Base-by-base conservation (phyloP, 2,329 filamentous ascomycete species). In the Pezicula carpinea region DNA sequence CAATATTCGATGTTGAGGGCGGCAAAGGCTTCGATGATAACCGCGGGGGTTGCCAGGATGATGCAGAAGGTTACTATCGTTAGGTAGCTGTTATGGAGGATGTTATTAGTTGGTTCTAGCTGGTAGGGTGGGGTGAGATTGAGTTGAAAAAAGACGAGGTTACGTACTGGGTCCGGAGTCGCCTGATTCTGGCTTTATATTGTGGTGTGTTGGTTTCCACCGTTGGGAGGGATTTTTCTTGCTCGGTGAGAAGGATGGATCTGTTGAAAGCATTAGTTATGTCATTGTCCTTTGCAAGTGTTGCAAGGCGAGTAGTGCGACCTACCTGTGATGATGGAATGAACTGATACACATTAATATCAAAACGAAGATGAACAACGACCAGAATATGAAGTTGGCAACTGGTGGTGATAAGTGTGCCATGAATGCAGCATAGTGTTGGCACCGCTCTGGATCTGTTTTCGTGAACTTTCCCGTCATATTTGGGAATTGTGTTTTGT, bases 11-110 rank as follows among this genome's bases (percentile, higher is more conserved):
- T 59, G 38, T 59, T 58, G 50, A 62, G 55, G 1, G 49, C 34
- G 1, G 58, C 57, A 39, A 74, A 82, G 13, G 74, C 74, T 58
- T 82, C 77, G 63, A 82, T 69, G 44, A 80, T 64, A 22, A 79
- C 66, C 11, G 73, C 64, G 26, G 63, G 62, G 4, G 72, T 66
- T 0, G 75, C 71, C 1, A 74, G 44, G 4, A 65, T 32, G 17
- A 78, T 72, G 52, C 76, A 75, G 5, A 59, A 57, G 10, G 70
- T 52, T 46, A 69, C 73, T 50, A 74, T 63, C 7, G 61, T 58
- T 33, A 80, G 69, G 49, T 53, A 56, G 5, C 72, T 72, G 4
- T 35, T 33, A 14, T 50, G 48, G 4, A 45, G 45, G n/a, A 53
- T 44, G 8, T 43, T 46, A n/a, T 41, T 39, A 7, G 44, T 40